Base-by-base conservation (phyloP, 2,329 filamentous ascomycete species). In the Byssothecium circinans region DNA sequence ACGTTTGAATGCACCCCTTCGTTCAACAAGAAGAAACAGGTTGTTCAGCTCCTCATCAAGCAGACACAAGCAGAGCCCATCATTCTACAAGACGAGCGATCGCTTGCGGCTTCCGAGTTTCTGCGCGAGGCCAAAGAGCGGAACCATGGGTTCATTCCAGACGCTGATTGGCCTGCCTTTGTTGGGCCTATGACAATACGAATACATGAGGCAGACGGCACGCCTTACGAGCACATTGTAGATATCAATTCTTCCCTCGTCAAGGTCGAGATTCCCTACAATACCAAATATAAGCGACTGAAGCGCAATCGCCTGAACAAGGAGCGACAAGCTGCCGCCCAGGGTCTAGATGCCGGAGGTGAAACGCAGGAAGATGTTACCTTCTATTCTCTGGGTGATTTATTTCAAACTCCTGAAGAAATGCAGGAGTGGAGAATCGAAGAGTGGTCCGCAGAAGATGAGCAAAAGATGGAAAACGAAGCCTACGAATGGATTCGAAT, bases 401-500 rank as follows among this genome's bases (percentile, higher is more conserved):
- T 96, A 8, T 81, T 99, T 32, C 87, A 94, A 61, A 84, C 81
- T 4, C 83, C 87, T 8, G 87, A 95, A 53, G 94, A 99, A 45
- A 82, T 89, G 37, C 77, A 82, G 41, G 84, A 89, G 34, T 99
- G 94, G 92, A 84, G 82, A 42, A 78, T 99, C 5, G 82, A 84
- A 5, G 92, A 97, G 55, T 99, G 92, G 91, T 86, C 88, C 39
- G 82, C 87, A 50, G 89, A 95, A 45, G 89, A 92, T 14, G 91
- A 97, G 70, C 81, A 87, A 29, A 85, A 85, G 62, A 97, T 99
- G 91, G 90, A 94, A 47, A 85, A 91, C 55, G 94, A 99, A 67
- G 95, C 90, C 0, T 99, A 96, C 64, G 94, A 99, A 69, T 99
- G 95, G 94, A 95, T 99, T 59, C 87, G 94, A 17, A 88, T 97